Base-by-base conservation (phyloP, 1,284 basidiomycete species). In the Cutaneotrichosporon sp. region DNA sequence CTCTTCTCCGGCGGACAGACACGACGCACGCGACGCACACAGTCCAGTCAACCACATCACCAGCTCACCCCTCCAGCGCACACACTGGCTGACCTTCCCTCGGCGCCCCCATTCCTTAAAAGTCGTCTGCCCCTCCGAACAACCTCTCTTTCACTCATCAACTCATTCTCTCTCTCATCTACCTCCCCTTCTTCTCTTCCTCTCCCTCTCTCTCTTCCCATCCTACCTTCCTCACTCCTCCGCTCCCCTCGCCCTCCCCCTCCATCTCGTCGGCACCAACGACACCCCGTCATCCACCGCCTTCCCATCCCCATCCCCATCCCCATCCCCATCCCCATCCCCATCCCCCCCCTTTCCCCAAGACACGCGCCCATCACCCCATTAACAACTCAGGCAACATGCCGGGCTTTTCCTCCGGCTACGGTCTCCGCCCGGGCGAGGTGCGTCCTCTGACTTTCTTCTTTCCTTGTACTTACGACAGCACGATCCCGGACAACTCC, bases 351-450 rank as follows among this genome's bases (percentile, higher is more conserved):
- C 49, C n/a, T 38, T 11, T 38, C 29, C 29, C 13, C 36, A n/a
- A 4, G 6, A 38, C 45, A 25, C 20, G 10, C n/a, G n/a, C n/a
- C n/a, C n/a, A n/a, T n/a, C n/a, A n/a, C n/a, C n/a, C n/a, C n/a
- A n/a, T n/a, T n/a, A n/a, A n/a, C n/a, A n/a, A n/a, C 13, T 47
- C 45, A 47, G 11, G 9, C 22, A 24, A 22, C 4, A 47, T 27
- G 45, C 10, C 45, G 45, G 29, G 25, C 10, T 68, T 65, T 51
- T 68, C 66, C 4, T 65, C 68, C 2, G 68, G 66, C 13, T 69
- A 68, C 53, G 68, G 68, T 9, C 52, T 64, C 5, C 58, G 63
- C 16, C 27, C 53, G 3, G n/a, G 22, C 18, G 31, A 42, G 8
- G 54, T 54, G 14, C 34, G 52, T 38, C 34, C n/a, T 13, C 4